Percentiles rank a stretch among this genome's conserved stretches.
Evolutionary conservation across 768 basidiomycete species (phyloP).

Genomic region (Lactifluus subvellereus): DNA sequence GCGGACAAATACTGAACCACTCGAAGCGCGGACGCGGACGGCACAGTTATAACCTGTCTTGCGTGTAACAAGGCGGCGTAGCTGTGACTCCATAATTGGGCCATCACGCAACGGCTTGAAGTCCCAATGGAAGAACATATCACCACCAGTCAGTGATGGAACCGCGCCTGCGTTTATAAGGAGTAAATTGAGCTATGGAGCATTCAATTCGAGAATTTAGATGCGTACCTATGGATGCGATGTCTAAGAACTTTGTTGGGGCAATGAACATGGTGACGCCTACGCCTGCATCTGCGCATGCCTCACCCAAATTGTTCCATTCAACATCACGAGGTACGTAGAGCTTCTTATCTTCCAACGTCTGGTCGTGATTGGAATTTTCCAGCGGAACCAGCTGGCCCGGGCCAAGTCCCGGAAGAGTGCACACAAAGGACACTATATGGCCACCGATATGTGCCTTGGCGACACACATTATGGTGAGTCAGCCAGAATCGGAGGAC

Average conservation of each 20-base stretch:
- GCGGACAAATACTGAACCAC: conserved; percentile 43
- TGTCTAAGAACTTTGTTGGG: conserved; percentile 72
- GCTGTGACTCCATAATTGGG: conserved; percentile 61
- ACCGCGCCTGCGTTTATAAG: conserved; percentile 45
- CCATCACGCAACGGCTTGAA: conserved; percentile 69
- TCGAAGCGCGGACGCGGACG: conserved; percentile 78
- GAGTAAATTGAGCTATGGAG: not conserved
- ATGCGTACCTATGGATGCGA: conserved; percentile 73
- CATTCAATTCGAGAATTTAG: not conserved
- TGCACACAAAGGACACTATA: conserved; percentile 62
- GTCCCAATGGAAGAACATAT: conserved; percentile 88
- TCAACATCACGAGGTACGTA: conserved; percentile 69
- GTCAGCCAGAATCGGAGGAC: conserved; percentile 9
- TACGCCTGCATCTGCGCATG: conserved; percentile 84
- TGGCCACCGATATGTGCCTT: conserved; percentile 73
- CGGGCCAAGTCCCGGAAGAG: conserved; percentile 62
- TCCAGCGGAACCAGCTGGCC: conserved; percentile 60
- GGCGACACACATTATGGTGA: conserved; percentile 22
- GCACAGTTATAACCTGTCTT: conserved; percentile 76
- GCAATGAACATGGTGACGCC: conserved; percentile 88
- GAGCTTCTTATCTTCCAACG: conserved; percentile 80
- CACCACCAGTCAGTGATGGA: conserved; percentile 76
- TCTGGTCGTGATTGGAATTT: conserved; percentile 68
- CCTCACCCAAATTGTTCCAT: conserved; percentile 83
- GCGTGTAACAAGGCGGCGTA: conserved; percentile 60